These are phyloP conservation scores for Malus hybrid DNA, from an alignment of 331 rosid species.

Conservation along the genomic window DNA sequence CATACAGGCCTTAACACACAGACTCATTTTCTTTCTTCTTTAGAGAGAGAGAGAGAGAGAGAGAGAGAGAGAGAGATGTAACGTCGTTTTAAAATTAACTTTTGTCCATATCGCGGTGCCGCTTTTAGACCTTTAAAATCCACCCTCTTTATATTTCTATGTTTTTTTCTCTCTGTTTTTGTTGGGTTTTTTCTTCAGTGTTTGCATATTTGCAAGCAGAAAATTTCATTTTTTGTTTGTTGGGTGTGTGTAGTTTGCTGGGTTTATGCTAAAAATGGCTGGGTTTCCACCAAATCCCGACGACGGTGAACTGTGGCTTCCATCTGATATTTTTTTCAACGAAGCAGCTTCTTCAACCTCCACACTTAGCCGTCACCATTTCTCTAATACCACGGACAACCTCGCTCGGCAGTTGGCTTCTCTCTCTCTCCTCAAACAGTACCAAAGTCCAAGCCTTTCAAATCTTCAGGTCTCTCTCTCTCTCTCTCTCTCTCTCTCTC, in stretches of 20 bases:
- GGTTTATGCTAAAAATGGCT: constrained; percentile 12
- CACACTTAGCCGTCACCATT: not conserved
- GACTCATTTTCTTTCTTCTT: not conserved
- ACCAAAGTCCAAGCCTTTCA: constrained; percentile 1
- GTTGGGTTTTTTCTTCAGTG: not conserved
- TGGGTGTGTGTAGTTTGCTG: not conserved
- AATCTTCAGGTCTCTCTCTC: not conserved
- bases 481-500: not conserved
- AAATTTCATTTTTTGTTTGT: not conserved
- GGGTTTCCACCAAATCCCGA: constrained; percentile 15
- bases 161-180: not conserved
- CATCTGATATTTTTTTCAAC: constrained; percentile 17
- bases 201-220: not conserved
- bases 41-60: not conserved
- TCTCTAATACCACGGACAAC: constrained; percentile 4
- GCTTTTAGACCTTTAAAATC: constrained; percentile 7
- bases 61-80: not conserved
- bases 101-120: not conserved
- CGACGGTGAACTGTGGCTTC: constrained; percentile 23
- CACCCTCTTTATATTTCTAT: not conserved
- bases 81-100: not conserved
- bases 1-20: not conserved
- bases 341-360: not conserved
- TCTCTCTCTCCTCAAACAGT: constrained; percentile 13
- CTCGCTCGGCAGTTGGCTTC: constrained; percentile 9